phyloP scores from a whole-genome alignment of 208 protist species.

The Trypanosoma theileri region DNA sequence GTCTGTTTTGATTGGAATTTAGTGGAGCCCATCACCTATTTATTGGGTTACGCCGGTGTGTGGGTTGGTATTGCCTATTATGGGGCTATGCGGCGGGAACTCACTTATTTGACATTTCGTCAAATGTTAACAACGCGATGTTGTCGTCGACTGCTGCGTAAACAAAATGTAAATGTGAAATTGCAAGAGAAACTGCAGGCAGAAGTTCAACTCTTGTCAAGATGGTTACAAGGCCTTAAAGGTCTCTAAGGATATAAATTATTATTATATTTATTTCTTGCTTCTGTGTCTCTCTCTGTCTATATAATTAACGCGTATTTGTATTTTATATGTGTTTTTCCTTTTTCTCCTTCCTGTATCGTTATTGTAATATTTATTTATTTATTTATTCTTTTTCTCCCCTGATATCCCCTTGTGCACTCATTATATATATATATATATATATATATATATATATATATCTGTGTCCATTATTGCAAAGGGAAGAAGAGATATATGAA shows the following conservation, averaged over 20 bases:
- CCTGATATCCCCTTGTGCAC: too few relatives aligned
- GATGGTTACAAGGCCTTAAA: conserved; percentile 37
- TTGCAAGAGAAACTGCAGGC: conserved; percentile 33
- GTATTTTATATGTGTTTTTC: too few relatives aligned
- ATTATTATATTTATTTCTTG: too few relatives aligned
- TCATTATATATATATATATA: too few relatives aligned
- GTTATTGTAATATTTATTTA: too few relatives aligned
- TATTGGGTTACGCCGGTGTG: conserved; percentile 68
- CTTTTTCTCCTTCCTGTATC: too few relatives aligned
- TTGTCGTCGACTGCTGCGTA: conserved; percentile 28
- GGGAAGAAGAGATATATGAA: too few relatives aligned
- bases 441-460: too few relatives aligned
- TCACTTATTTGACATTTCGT: conserved; percentile 42
- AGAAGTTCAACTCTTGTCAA: conserved; percentile 48
- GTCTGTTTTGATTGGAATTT: conserved; percentile 86
- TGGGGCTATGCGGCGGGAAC: conserved; percentile 49
- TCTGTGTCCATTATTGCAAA: too few relatives aligned
- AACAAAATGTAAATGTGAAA: conserved; percentile 33
- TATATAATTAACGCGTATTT: too few relatives aligned
- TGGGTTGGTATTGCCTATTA: conserved; percentile 78
- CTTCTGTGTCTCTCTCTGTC: background rate
- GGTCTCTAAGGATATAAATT: conserved; percentile 17
- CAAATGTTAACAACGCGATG: conserved; percentile 29
- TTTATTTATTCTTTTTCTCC: too few relatives aligned
- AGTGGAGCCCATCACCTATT: conserved; percentile 89